Evolutionary conservation across 495 filamentous ascomycete species (phyloP), one percentile per base, ranked within the genome.

Genomic region (Penicillium egyptiacum): DNA sequence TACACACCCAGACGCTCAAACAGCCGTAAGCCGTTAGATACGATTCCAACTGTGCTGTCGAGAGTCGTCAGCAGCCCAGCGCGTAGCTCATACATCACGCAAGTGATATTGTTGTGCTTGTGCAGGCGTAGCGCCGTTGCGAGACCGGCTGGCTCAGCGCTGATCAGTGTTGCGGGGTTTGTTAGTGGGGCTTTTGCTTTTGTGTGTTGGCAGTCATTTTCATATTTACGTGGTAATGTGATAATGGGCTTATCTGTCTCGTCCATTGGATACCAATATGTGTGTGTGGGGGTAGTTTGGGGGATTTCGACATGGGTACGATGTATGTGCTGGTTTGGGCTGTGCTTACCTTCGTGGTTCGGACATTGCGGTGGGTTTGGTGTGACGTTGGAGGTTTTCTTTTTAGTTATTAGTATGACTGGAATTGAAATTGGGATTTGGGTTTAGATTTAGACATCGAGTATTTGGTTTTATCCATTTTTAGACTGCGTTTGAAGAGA

Each of bases 111-210:
- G 40, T 60, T 73, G 25, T 59, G 57, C 23, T 65, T 62, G 4
- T 72, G 58, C 0, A 72, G 61, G 25, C 64, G 63, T 0, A 75
- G 59, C 2, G 70, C 71, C 8, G 66, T 53, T 47, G 66, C 61
- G 3, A 74, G 63, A 14, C 69, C 69, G 2, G 66, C 67, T 3
- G 69, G 69, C 5, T 85, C 85, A 4, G 80, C 85, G 25, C 86
- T 85, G 28, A 86, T 77, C 20, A 88, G 78, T 19, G 86, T 35
- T 20, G 10, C 19, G 28, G 51, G 16, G 12, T 43, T 44, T 20
- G 20, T 57, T 28, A 51, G 49, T 9, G 53, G 9, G 25, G 28
- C 23, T 44, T 45, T 23, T 46, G 26, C 26, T 26, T 46, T 46
- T 16, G 14, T 11, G 17, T 1, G 22, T 26, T 25, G 20, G 4